Conservation (phyloP, 2,329 filamentous ascomycete species). For the Monosporascus sp. region DNA sequence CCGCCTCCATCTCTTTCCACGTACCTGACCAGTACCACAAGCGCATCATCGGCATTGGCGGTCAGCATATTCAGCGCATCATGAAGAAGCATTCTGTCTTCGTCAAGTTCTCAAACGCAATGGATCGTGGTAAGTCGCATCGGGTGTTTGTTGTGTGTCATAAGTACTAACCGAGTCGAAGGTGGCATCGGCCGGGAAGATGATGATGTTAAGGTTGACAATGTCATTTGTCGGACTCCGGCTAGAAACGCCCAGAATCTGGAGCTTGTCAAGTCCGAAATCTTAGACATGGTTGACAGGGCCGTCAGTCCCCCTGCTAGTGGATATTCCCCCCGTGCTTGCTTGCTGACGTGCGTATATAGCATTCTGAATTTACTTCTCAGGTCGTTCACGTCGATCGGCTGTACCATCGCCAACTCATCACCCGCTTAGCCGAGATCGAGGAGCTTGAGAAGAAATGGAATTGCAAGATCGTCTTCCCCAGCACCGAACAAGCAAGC, state of each 20-base stretch:
- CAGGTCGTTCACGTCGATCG: constrained; percentile 92
- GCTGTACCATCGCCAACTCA: constrained; percentile 89
- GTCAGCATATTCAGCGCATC: constrained; percentile 97
- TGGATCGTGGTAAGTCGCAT: constrained; percentile 70
- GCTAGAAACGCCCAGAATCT: constrained; percentile 95
- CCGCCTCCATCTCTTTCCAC: constrained; percentile 97
- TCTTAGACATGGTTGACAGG: constrained; percentile 98
- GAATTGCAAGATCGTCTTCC: constrained; percentile 99
- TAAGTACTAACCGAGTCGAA: constrained; percentile 23
- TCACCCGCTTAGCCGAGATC: constrained; percentile 81
- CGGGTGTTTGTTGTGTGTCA: neutral
- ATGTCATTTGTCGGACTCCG: constrained; percentile 96
- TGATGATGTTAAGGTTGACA: constrained; percentile 97
- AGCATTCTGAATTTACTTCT: constrained; percentile 94
- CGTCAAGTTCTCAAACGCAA: constrained; percentile 98
- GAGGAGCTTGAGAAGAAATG: constrained; percentile 97
- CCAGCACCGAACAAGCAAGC: constrained; percentile 93
- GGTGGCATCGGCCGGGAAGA: constrained; percentile 85
- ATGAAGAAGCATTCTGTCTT: constrained; percentile 99
- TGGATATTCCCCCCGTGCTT: neutral
- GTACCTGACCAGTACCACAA: constrained; percentile 99
- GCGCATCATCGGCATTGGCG: constrained; percentile 96
- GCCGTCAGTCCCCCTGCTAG: constrained; percentile 49
- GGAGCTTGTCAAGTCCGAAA: constrained; percentile 96
- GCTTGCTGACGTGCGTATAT: constrained; percentile 8